A percentile compares a stretch with the other conserved stretches of the same genome.
These are phyloP conservation scores for Phaeoacremonium minimum DNA, from an alignment of 2,329 filamentous ascomycete species.

Conservation along the genomic window DNA sequence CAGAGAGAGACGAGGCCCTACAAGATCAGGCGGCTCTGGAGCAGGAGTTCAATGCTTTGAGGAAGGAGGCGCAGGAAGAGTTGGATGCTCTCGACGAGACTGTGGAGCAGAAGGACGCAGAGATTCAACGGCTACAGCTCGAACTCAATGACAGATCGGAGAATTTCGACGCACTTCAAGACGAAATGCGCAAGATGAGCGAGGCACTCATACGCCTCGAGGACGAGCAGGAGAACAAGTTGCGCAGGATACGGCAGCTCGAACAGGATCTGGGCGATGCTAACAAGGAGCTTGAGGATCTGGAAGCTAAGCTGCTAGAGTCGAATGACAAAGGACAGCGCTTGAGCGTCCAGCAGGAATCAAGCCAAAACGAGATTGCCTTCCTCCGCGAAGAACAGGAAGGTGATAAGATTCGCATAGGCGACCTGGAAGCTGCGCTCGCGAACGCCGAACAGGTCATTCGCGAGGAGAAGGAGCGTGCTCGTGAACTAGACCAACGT, in stretches of 20 bases:
- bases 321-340: constrained; percentile 84
- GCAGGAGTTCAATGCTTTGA: constrained; percentile 55
- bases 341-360: constrained; percentile 87
- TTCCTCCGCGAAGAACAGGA: constrained; percentile 97
- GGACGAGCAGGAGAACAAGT: constrained; percentile 79
- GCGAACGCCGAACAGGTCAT: constrained; percentile 74
- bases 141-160: constrained; percentile 76
- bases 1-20: constrained; percentile 82
- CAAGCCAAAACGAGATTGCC: constrained; percentile 84
- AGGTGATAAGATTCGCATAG: constrained; percentile 94
- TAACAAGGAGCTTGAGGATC: constrained; percentile 79
- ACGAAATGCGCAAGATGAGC: constrained; percentile 89
- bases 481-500: constrained; percentile 67
- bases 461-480: constrained; percentile 79
- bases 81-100: constrained; percentile 67
- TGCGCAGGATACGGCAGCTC: constrained; percentile 74
- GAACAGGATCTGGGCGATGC: constrained; percentile 79
- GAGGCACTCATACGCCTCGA: constrained; percentile 83
- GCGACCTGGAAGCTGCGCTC: constrained; percentile 81
- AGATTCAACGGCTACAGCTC: constrained; percentile 64
- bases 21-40: constrained; percentile 56
- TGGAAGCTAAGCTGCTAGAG: constrained; percentile 81
- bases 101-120: constrained; percentile 66
- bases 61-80: constrained; percentile 61
- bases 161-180: constrained; percentile 86